Evolutionary conservation across 208 protist species (phyloP), one percentile per base, ranked within the genome.

Genomic region (Crithidia acanthocephali): DNA sequence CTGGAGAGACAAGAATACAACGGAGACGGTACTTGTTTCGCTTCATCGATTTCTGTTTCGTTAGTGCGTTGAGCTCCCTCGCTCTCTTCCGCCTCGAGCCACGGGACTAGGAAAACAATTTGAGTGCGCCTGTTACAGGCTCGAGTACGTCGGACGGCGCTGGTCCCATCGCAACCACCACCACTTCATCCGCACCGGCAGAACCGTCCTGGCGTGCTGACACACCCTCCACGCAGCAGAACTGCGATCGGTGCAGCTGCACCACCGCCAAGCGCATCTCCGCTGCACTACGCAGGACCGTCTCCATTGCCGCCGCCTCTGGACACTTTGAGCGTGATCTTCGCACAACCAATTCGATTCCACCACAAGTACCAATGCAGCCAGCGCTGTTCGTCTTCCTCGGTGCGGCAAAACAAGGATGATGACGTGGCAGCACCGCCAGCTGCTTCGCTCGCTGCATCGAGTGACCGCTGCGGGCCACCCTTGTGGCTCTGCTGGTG

Each of bases 101-200:
- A n/a, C n/a, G n/a, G n/a, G n/a, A 20, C 32, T 73, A 88, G 0
- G 85, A 88, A 55, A 88, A 86, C 40, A 94, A 62, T 60, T 94
- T 94, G 15, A 94, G 69, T n/a, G 68, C 76, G 9, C 85, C 86
- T 7, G 84, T 94, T 59, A 94, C 81, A 16, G 83, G 80, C 44
- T 91, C 66, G 6, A 94, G 42, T 8, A 72, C 11, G 30, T 62
- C 64, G 0, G 86, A 80, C 18, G 86, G 86, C 7, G 84, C 81
- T 0, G 89, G 86, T 8, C 89, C 89, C 20, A 92, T 22, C n/a
- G 89, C 89, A 8, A 91, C 71, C 4, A 90, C 75, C 16, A 84
- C 63, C 30, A 55, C 72, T 42, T 66, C 61, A 28, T 66, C 61
- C 11, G 11, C 25, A 2, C 5, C 32, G 22, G n/a, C 10, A 2